Conservation (phyloP, 495 filamentous ascomycete species). For the Bacidia rubella region DNA sequence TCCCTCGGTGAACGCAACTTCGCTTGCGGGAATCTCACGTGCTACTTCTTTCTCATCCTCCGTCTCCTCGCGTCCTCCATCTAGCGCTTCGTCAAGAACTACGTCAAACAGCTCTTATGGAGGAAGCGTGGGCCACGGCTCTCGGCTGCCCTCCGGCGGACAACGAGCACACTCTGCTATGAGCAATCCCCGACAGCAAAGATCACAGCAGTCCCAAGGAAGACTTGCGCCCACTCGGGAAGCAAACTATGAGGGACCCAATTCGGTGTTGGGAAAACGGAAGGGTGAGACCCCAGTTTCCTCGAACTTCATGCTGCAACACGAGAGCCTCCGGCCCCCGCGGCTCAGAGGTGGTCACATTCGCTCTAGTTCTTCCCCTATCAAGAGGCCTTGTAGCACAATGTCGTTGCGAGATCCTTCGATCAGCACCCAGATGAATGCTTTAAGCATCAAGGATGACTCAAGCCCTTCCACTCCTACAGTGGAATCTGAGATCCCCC, state of each 20-base stretch:
- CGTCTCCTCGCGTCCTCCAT: slow-evolving; percentile 28
- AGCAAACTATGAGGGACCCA: slow-evolving; percentile 34
- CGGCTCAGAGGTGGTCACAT: slow-evolving; percentile 15
- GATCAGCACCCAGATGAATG: neutral
- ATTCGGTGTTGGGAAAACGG: slow-evolving; percentile 37
- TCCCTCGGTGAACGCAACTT: slow-evolving; percentile 24
- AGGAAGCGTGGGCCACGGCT: slow-evolving; percentile 40
- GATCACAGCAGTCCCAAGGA: slow-evolving; percentile 29
- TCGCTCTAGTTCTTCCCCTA: neutral
- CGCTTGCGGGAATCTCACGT: slow-evolving; percentile 27
- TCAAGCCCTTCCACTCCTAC: slow-evolving; percentile 16
- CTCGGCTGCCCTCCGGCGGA: slow-evolving; percentile 34
- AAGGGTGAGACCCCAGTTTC: slow-evolving; percentile 52
- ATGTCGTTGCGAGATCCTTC: slow-evolving; percentile 23
- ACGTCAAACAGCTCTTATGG: slow-evolving; percentile 37
- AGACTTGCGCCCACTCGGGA: slow-evolving; percentile 51
- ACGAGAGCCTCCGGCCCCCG: slow-evolving; percentile 7
- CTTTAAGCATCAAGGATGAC: neutral
- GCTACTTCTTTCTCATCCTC: slow-evolving; percentile 33
- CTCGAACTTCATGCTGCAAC: slow-evolving; percentile 17
- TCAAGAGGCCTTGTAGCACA: slow-evolving; percentile 1
- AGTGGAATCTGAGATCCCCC: slow-evolving; percentile 20
- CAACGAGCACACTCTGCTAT: slow-evolving; percentile 36
- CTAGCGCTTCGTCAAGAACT: slow-evolving; percentile 34
- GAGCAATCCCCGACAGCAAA: slow-evolving; percentile 23